These are phyloP conservation scores for Dalbergia oliveri DNA, from an alignment of 306 rosid species.

Conservation along the genomic window DNA sequence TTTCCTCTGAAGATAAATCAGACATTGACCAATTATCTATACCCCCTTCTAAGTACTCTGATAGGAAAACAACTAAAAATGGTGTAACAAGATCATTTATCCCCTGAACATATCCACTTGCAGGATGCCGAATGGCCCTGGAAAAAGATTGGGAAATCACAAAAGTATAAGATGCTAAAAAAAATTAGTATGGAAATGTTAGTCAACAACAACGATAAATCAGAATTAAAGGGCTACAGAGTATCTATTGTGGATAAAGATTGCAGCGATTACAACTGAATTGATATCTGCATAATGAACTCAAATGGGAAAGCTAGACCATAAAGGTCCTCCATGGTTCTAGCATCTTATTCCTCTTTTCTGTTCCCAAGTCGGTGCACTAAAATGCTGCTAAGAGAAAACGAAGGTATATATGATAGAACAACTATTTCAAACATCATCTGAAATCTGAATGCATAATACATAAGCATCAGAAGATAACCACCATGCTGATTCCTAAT, in stretches of 20 bases:
- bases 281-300: conserved; percentile 21
- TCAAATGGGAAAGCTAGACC: conserved; percentile 11
- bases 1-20: conserved; percentile 67
- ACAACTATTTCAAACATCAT: not conserved
- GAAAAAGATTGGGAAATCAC: conserved; percentile 44
- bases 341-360: not conserved
- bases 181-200: not conserved
- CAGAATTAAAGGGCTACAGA: conserved; percentile 14
- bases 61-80: conserved; percentile 82
- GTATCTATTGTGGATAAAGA: no score
- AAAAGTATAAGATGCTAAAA: conserved; percentile 2
- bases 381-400: not conserved
- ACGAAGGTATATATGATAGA: not conserved
- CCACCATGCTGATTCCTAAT: conserved; percentile 13
- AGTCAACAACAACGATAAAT: conserved; percentile 12
- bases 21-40: conserved; percentile 79
- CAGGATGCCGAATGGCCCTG: conserved; percentile 97
- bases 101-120: conserved; percentile 97
- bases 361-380: not conserved
- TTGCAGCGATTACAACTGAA: not conserved
- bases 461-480: conserved; percentile 14
- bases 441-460: not conserved
- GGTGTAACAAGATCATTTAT: conserved; percentile 92
- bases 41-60: conserved; percentile 79
- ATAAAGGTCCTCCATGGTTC: not conserved